Base-by-base conservation (phyloP, 2,329 filamentous ascomycete species). In the Alternaria consortialis region DNA sequence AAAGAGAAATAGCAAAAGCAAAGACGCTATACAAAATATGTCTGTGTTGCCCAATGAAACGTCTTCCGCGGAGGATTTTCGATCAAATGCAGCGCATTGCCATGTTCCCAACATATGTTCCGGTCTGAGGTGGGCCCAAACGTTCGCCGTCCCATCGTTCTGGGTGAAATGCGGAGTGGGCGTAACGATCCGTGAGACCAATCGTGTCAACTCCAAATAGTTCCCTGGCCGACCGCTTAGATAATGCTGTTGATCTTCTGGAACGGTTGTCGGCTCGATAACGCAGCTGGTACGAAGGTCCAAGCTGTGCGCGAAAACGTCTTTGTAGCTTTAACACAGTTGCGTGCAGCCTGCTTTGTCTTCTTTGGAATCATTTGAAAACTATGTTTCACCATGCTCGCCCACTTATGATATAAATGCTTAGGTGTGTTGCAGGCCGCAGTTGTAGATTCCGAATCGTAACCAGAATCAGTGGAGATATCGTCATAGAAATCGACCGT, bases 281-380 rank as follows among this genome's bases (percentile, higher is more conserved):
- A n/a, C 2, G 39, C 31, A 39, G 34, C 40, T 17, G 48, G 48
- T 20, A 39, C 32, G n/a, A 60, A 32, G 46, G 12, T 17, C n/a
- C 56, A 55, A 42, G 53, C 29, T 9, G 42, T 63, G 27, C 32
- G 27, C 12, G 23, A 32, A 12, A 60, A 29, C 23, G 50, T 20
- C 31, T 53, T 60, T 8, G 48, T 53, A n/a, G 56, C 47, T 32
- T 53, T 50, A 34, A 47, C 27, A 36, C 53, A 55, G 42, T 20
- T 20, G 17, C 31, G 42, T 29, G n/a, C 42, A 20, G 42, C 48
- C 32, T 43, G 32, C 47, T 44, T 37, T 37, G 31, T 36, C 20
- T 50, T 50, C 11, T 37, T 23, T 23, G 32, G 27, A 9, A 40
- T 17, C 39, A 46, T 55, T 7, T 29, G 17, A 29, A 43, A 15